Evolutionary conservation across 1,139 yeast genomes (phyloP).

Genomic region (Kodamaea fungicola): DNA sequence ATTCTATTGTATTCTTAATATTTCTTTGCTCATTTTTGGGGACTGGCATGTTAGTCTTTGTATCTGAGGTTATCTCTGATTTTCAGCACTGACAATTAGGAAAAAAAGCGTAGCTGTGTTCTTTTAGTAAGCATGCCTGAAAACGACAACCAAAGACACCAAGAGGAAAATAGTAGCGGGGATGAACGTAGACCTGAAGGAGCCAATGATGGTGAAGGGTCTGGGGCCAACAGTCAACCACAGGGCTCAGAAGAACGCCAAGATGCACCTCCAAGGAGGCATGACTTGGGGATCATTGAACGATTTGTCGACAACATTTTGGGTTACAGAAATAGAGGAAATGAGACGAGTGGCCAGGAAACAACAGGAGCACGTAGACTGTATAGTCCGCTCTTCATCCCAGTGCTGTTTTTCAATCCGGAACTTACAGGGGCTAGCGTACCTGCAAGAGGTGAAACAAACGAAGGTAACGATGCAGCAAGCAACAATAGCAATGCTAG

Average conservation of each 20-base stretch:
- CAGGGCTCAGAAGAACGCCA: neutral
- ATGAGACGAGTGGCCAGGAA: neutral
- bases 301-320: slow-evolving; percentile 15
- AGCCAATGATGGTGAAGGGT: neutral
- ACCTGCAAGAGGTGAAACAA: neutral
- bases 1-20: too few species aligned
- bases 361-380: neutral
- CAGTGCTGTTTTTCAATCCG: slow-evolving; percentile 5
- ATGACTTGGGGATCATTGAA: slow-evolving; percentile 13
- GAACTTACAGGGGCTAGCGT: neutral
- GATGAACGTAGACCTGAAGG: neutral
- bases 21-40: too few species aligned
- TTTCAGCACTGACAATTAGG: neutral
- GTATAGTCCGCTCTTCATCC: slow-evolving; percentile 4
- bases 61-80: neutral
- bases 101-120: neutral
- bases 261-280: slow-evolving; percentile 2
- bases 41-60: too few species aligned
- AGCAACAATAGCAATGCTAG: neutral
- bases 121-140: slow-evolving; percentile 6
- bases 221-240: neutral
- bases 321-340: slow-evolving; percentile 6
- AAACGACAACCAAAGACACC: neutral
- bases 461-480: neutral
- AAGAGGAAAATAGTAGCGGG: neutral